Conservation (phyloP, 225 moss, liverwort and hornwort genomes). For the Pseudoscleropodium purum region DNA sequence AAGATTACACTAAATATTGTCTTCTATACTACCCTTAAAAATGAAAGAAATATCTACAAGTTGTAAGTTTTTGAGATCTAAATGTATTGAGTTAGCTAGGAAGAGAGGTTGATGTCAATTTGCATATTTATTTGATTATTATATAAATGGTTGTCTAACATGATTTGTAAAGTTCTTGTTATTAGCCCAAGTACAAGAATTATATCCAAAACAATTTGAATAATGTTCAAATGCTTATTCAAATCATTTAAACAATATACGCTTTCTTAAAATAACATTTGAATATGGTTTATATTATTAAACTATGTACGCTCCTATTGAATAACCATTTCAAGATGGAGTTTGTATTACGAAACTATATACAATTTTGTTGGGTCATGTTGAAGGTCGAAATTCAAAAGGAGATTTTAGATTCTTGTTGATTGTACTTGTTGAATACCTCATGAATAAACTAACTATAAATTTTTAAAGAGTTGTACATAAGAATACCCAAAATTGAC, state of each 20-base stretch:
- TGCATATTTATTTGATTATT: neutral
- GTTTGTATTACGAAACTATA: neutral
- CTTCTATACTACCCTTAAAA: rapidly evolving
- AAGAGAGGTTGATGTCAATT: neutral
- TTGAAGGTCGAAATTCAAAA: too few species aligned
- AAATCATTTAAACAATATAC: rapidly evolving
- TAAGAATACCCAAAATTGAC: neutral
- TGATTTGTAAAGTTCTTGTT: too few species aligned
- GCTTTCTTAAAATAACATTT: neutral
- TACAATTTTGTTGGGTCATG: rapidly evolving
- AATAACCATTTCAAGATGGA: neutral
- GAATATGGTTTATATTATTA: neutral
- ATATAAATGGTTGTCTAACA: neutral
- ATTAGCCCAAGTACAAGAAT: too few species aligned
- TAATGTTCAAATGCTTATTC: neutral
- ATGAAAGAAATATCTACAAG: too few species aligned
- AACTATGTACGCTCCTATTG: too few species aligned
- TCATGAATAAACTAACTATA: neutral
- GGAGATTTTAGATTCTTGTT: neutral
- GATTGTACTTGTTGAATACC: rapidly evolving
- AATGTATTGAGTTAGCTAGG: neutral
- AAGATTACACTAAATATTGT: too few species aligned
- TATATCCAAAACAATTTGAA: neutral
- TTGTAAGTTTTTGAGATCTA: neutral
- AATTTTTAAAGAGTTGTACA: neutral